Conservation (phyloP, 495 filamentous ascomycete genomes). For the Aspergillus sclerotiicarbonarius region DNA sequence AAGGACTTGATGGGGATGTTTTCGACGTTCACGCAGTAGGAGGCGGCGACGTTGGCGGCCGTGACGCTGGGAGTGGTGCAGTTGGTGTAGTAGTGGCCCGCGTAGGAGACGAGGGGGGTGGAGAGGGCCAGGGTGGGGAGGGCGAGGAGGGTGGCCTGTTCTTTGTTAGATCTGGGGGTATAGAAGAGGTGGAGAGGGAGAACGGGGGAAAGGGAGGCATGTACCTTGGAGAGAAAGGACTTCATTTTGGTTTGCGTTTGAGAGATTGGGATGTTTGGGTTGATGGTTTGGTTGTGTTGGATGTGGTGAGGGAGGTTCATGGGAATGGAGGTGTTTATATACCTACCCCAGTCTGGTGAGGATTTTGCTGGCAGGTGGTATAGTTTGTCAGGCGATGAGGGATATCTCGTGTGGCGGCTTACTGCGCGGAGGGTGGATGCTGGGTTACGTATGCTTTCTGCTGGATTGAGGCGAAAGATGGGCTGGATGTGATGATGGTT, state of each 20-base stretch:
- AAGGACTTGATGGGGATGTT: conserved; percentile 25
- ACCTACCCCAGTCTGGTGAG: no score
- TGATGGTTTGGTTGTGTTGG: no score
- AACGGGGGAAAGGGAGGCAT: no score
- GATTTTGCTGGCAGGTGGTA: no score
- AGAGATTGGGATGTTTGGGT: no score
- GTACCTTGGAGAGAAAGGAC: conserved; percentile 2
- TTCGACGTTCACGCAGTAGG: conserved; percentile 22
- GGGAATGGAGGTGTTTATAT: no score
- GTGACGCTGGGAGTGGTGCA: conserved; percentile 14
- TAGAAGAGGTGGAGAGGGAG: not conserved
- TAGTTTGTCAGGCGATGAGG: no score
- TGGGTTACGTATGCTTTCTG: not conserved
- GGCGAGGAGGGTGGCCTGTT: conserved; percentile 9
- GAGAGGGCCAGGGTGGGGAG: conserved; percentile 11
- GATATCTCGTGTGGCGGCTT: not conserved
- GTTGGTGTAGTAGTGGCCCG: conserved; percentile 13
- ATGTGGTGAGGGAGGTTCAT: no score
- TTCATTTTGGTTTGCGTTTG: not conserved
- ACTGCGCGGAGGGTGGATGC: not conserved
- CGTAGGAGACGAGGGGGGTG: conserved; percentile 19
- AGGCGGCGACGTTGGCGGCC: conserved; percentile 14
- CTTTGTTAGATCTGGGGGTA: not conserved
- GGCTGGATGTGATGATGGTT: not conserved
- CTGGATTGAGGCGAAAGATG: not conserved